phyloP scores from a whole-genome alignment of 2,329 filamentous ascomycete species.

The Alternaria triticina region DNA sequence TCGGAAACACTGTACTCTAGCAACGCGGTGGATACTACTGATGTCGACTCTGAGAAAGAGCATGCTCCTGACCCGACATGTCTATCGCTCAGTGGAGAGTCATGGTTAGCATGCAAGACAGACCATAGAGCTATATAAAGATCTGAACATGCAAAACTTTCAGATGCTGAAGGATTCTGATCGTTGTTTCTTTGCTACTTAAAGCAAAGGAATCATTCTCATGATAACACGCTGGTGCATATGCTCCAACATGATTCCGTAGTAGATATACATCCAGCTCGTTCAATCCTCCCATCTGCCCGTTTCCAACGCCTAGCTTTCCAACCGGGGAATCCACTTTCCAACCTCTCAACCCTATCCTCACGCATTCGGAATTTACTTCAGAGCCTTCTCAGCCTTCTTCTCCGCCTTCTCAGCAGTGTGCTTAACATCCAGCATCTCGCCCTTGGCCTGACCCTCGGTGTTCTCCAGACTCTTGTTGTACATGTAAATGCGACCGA shows the following conservation, averaged over 20 bases:
- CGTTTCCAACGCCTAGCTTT: background rate
- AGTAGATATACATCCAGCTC: background rate
- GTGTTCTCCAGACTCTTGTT: conserved; percentile 64
- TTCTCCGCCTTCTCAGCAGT: conserved; percentile 39
- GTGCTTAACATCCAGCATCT: conserved; percentile 42
- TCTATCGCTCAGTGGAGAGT: background rate
- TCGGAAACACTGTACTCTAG: background rate
- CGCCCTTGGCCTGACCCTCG: conserved; percentile 48
- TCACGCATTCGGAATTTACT: background rate
- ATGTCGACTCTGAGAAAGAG: background rate
- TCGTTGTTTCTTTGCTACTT: background rate
- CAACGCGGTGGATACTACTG: background rate
- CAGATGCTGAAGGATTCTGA: background rate
- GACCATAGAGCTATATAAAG: background rate
- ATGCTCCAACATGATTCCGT: background rate
- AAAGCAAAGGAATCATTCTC: background rate
- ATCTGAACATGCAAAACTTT: background rate
- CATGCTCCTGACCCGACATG: background rate
- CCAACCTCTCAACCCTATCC: background rate
- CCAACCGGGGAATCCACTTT: background rate
- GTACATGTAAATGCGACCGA: conserved; percentile 75
- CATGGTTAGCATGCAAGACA: background rate
- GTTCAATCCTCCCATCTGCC: background rate
- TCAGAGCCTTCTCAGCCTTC: conserved; percentile 19
- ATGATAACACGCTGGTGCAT: background rate